Base-by-base conservation (phyloP, 306 rosid species). In the Ormosia emarginata region DNA sequence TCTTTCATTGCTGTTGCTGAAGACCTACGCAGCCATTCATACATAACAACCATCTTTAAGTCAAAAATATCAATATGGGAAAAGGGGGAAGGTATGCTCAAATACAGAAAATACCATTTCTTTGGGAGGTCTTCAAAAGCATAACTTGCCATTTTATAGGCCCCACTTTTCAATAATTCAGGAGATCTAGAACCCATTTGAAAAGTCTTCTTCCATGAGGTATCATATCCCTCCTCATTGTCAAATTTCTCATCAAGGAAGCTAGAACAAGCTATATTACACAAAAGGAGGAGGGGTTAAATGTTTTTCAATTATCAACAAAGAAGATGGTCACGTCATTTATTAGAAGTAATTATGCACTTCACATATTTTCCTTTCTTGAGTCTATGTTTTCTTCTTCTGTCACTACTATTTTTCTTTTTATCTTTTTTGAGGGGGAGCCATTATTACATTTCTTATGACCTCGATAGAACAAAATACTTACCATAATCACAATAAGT, bases 51-150 rank as follows among this genome's bases (percentile, higher is more conserved):
- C 41, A 67, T 77, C 77, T 84, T 79, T 52, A 78, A 67, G 79
- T 82, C 8, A 72, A 68, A 56, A 69, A 44, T 79, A 53, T 50
- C 68, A 56, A 68, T 73, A 29, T 32, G 40, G 67, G 63, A 88
- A 66, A 69, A n/a, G 57, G 56, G 40, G 67, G 32, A 67, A 55
- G 53, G 64, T 71, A 24, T 12, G 67, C 47, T 65, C 47, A 64
- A 55, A 50, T 67, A 55, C 52, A 78, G 73, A 2, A 66, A 85
- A 52, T 62, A 91, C 86, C 90, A 83, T 85, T 89, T 88, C 9
- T 56, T 82, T 3, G 89, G 89, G 33, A 79, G 80, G 79, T 86
- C 89, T 47, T 89, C 92, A 84, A 83, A 90, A 85, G 77, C 55
- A 64, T 77, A 78, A 65, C 81, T 86, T 59, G 82, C 75, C 86